Base-by-base conservation (phyloP, 371 early-diverging fungal genomes). In the Actinomortierella ambigua region DNA sequence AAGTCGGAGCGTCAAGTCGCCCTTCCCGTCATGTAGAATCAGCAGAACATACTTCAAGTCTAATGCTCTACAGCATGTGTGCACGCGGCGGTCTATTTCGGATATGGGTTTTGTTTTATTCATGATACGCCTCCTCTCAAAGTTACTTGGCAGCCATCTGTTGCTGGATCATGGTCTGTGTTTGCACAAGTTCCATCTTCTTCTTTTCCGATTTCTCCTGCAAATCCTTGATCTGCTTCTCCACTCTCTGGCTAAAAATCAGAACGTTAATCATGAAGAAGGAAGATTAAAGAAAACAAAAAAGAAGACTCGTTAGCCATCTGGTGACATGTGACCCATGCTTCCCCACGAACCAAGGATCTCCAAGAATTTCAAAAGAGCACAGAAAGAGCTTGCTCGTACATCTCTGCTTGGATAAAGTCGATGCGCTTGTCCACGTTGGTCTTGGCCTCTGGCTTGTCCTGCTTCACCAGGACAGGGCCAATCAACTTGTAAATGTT, bases 351-450 rank as follows among this genome's bases (percentile, higher is more conserved):
- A 27, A 44, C 40, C 28, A 52, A n/a, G 29, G 23, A 52, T 20
- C 17, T 7, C 47, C n/a, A 6, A 52, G 52, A 22, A 48, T 24
- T 7, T 46, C 53, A 27, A 48, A 46, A n/a, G 17, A 43, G 41
- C 26, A 48, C 48, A 4, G 43, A 49, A 13, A 11, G n/a, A 22
- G 11, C 1, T 3, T 34, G 20, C 22, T 40, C 81, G 77, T 82
- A 93, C 94, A 96, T 94, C 83, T 98, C 97, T 7, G 79, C 80
- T 24, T 80, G 75, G 75, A 98, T 98, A 58, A 88, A 93, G 44
- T 96, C 94, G 55, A 98, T 85, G 59, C 98, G 92, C 83, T 97
- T 97, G 68, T 90, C 88, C 23, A 98, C 96, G 63, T 97, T 97
- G 27, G 86, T 75, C 17, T 66, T 77, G 24, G 98, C 96, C 77